These are phyloP conservation scores for Populus deltoides DNA, from an alignment of 345 rosid genomes.

Conservation along the genomic window DNA sequence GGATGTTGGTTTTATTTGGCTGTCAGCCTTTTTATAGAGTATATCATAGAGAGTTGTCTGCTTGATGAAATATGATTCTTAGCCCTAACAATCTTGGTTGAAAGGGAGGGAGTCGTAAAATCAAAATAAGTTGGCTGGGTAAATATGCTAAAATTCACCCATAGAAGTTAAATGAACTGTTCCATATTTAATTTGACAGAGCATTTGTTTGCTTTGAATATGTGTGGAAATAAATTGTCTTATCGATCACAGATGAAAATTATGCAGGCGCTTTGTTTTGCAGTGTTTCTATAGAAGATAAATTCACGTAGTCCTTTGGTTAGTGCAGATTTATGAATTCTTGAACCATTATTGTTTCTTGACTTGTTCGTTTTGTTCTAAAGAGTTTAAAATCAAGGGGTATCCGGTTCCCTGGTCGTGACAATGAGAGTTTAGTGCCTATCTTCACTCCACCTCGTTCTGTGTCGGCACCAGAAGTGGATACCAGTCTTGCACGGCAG, in stretches of 20 bases:
- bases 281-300: neutral
- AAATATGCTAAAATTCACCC: neutral
- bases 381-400: constrained; percentile 91
- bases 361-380: constrained; percentile 1
- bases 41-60: neutral
- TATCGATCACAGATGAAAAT: neutral
- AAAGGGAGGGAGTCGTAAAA: neutral
- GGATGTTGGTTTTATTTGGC: constrained; percentile 4
- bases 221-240: neutral
- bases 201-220: neutral
- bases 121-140: neutral
- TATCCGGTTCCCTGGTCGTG: constrained; percentile 94
- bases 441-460: constrained; percentile 91
- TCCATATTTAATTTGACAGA: neutral
- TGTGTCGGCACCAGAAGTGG: constrained; percentile 55
- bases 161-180: neutral
- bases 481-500: constrained; percentile 48
- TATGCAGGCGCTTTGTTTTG: neutral
- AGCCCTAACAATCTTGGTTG: neutral
- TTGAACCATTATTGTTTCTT: constrained; percentile 8
- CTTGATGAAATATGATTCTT: neutral
- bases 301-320: neutral
- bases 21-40: neutral
- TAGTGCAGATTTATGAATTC: constrained; percentile 3
- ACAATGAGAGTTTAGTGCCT: constrained; percentile 88